Evolutionary conservation across 768 basidiomycete species (phyloP).

Genomic region (Agaricus sinodeliciosus): DNA sequence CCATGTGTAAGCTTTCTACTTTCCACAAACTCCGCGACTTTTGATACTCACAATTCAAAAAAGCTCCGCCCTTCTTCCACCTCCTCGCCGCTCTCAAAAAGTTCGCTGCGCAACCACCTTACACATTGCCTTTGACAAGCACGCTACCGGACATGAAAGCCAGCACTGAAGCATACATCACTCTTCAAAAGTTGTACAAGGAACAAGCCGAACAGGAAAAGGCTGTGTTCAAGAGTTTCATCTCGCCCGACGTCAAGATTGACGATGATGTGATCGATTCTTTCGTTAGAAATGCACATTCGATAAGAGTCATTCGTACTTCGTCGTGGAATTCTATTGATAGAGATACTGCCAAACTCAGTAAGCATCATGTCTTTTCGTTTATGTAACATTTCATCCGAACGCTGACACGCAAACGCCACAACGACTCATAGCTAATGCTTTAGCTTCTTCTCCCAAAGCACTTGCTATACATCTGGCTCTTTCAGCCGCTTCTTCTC

Average conservation of each 20-base stretch:
- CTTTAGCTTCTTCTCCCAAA: slow-evolving; percentile 37
- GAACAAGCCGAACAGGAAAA: slow-evolving; percentile 68
- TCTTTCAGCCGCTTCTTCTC: slow-evolving; percentile 50
- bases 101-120: slow-evolving; percentile 47
- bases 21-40: slow-evolving; percentile 12
- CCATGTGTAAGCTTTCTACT: background rate
- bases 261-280: slow-evolving; percentile 52
- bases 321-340: slow-evolving; percentile 55
- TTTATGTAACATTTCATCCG: background rate
- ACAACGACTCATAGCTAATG: slow-evolving; percentile 27
- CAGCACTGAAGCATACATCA: slow-evolving; percentile 75
- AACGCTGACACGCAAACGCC: background rate
- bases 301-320: slow-evolving; percentile 58
- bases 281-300: slow-evolving; percentile 80
- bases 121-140: slow-evolving; percentile 76
- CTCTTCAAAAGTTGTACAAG: slow-evolving; percentile 83
- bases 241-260: slow-evolving; percentile 25
- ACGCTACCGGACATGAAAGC: slow-evolving; percentile 96
- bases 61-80: slow-evolving; percentile 63
- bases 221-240: slow-evolving; percentile 41
- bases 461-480: slow-evolving; percentile 67
- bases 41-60: slow-evolving; percentile 23
- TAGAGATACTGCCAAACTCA: slow-evolving; percentile 37
- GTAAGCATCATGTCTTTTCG: slow-evolving; percentile 26
- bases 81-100: slow-evolving; percentile 67